phyloP scores from a whole-genome alignment of 2,329 filamentous ascomycete genomes.

The Ophiostoma sp. region DNA sequence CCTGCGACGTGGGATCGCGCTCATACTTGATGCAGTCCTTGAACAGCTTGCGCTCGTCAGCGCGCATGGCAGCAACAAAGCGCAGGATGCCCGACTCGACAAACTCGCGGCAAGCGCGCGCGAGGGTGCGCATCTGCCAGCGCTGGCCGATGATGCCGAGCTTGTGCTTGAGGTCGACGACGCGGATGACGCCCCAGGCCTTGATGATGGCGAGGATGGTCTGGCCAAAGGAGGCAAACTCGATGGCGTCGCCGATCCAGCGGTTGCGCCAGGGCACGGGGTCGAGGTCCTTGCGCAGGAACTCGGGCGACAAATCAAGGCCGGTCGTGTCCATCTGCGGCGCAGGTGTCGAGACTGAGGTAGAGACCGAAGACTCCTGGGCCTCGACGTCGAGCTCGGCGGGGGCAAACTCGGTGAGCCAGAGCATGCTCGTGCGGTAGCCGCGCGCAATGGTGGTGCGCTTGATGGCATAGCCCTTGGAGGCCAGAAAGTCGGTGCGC shows the following conservation, averaged over 20 bases:
- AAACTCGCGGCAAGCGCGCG: conserved; percentile 55
- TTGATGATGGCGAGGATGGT: conserved; percentile 54
- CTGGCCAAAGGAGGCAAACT: conserved; percentile 53
- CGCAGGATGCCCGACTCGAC: conserved; percentile 51
- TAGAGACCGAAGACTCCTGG: not conserved
- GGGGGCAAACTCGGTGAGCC: conserved; percentile 53
- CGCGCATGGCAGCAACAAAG: conserved; percentile 53
- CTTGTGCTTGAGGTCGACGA: conserved; percentile 54
- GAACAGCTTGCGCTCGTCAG: conserved; percentile 46
- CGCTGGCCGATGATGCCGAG: conserved; percentile 50
- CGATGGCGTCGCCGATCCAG: conserved; percentile 56
- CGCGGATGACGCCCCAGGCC: conserved; percentile 54
- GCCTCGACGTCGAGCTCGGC: conserved; percentile 38
- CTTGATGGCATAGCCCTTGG: conserved; percentile 59
- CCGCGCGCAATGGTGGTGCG: conserved; percentile 53
- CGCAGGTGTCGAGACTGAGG: not conserved
- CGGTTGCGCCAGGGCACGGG: conserved; percentile 52
- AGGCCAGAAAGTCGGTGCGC: conserved; percentile 53
- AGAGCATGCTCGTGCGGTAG: conserved; percentile 59
- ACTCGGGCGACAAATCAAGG: conserved; percentile 34
- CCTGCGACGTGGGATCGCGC: conserved; percentile 50
- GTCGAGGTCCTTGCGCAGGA: conserved; percentile 41
- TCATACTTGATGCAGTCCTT: conserved; percentile 58
- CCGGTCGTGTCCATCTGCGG: conserved; percentile 21
- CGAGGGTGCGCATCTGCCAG: conserved; percentile 57